These are phyloP conservation scores for Claviceps sp. DNA, from an alignment of 2,329 filamentous ascomycete genomes.

Conservation along the genomic window DNA sequence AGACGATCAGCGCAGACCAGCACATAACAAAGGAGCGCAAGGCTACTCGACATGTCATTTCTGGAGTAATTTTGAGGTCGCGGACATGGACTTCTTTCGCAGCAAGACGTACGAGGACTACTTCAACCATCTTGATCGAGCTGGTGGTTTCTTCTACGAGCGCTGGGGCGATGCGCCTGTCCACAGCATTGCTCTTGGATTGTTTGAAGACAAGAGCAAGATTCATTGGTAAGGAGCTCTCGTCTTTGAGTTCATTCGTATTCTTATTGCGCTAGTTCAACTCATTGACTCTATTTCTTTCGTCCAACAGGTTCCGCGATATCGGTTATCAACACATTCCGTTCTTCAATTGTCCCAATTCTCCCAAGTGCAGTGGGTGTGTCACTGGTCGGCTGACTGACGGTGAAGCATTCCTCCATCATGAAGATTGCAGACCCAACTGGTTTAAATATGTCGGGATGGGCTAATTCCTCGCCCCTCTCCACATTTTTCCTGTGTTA, in stretches of 20 bases:
- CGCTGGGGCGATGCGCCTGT: slow-evolving; percentile 97
- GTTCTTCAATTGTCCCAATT: slow-evolving; percentile 98
- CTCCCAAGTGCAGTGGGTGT: slow-evolving; percentile 81
- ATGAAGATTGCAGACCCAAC: slow-evolving; percentile 86
- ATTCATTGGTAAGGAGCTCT: slow-evolving; percentile 70
- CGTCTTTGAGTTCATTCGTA: background rate
- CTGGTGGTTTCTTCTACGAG: slow-evolving; percentile 97
- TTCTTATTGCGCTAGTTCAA: background rate
- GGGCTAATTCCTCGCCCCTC: slow-evolving; percentile 34
- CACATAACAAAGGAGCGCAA: slow-evolving; percentile 68
- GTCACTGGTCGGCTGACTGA: slow-evolving; percentile 79
- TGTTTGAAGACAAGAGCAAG: slow-evolving; percentile 83
- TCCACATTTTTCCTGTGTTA: background rate
- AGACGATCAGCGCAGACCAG: slow-evolving; percentile 61
- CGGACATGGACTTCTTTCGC: slow-evolving; percentile 83
- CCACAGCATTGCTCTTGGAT: slow-evolving; percentile 79
- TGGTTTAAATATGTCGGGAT: slow-evolving; percentile 95
- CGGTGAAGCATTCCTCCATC: slow-evolving; percentile 70
- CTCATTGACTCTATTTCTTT: slow-evolving; percentile 1
- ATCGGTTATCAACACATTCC: slow-evolving; percentile 98
- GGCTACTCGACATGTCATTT: slow-evolving; percentile 98
- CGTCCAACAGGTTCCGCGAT: slow-evolving; percentile 72
- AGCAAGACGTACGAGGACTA: slow-evolving; percentile 87
- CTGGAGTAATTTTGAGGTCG: slow-evolving; percentile 98
- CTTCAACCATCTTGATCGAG: slow-evolving; percentile 91